Percentiles rank a stretch among this genome's conserved stretches.
phyloP scores from a whole-genome alignment of 139 green algal species.

The Dunaliella primolecta region DNA sequence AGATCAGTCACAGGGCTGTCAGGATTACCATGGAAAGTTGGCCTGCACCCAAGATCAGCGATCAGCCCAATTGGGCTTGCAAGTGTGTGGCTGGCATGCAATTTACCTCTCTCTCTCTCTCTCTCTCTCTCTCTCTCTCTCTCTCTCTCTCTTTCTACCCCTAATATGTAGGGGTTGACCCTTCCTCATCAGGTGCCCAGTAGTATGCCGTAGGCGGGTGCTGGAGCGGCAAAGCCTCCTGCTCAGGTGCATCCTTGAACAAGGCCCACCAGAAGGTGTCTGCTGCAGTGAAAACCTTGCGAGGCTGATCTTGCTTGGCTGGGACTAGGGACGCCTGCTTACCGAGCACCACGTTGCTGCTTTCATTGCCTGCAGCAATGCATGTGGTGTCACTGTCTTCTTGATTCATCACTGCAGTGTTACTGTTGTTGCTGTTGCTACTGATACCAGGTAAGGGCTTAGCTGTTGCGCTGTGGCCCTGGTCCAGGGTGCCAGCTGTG shows the following conservation, averaged over 20 bases:
- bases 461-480: not conserved
- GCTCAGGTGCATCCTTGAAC: not conserved
- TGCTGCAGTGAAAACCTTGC: not conserved
- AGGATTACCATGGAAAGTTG: not conserved
- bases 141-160: not conserved
- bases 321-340: not conserved
- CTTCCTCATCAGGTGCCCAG: not conserved
- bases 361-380: not conserved
- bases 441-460: not conserved
- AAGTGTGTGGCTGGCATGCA: not conserved
- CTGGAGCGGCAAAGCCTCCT: not conserved
- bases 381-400: too few species aligned
- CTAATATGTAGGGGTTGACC: not conserved
- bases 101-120: not conserved
- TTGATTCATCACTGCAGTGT: too few species aligned
- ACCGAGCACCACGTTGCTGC: not conserved
- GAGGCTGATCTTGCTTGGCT: not conserved
- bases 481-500: conserved; percentile 32
- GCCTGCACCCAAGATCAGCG: not conserved
- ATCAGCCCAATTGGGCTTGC: not conserved
- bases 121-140: not conserved
- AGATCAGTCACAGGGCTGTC: not conserved
- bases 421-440: not conserved
- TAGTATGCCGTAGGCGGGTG: not conserved
- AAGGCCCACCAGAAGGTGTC: conserved; percentile 4